Percentiles rank a stretch among this genome's conserved stretches.
These are phyloP conservation scores for Debaryomyces tyrocola DNA, from an alignment of 805 yeast genomes.

Conservation along the genomic window DNA sequence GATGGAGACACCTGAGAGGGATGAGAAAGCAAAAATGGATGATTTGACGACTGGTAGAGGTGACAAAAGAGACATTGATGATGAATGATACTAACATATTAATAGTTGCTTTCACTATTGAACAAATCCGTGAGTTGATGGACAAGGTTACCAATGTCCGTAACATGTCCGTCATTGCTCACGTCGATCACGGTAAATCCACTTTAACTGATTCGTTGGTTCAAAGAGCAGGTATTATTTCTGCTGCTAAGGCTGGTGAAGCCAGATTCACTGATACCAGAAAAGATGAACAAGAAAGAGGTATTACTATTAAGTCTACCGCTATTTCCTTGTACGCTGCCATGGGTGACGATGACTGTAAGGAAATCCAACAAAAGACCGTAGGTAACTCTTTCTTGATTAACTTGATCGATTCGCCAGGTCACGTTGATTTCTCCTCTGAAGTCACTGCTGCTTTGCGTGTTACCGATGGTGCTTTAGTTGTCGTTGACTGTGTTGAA, in stretches of 20 bases:
- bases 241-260: slow-evolving; percentile 99
- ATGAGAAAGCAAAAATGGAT: background rate
- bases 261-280: slow-evolving; percentile 99
- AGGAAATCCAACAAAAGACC: slow-evolving; percentile 89
- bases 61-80: background rate
- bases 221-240: slow-evolving; percentile 98
- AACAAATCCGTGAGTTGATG: slow-evolving; percentile 97
- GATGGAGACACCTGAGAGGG: background rate
- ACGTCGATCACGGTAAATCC: slow-evolving; percentile 99
- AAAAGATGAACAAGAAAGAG: slow-evolving; percentile 99
- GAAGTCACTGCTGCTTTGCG: slow-evolving; percentile 99
- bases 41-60: background rate
- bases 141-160: slow-evolving; percentile 99
- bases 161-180: slow-evolving; percentile 99
- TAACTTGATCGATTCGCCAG: slow-evolving; percentile 99
- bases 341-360: slow-evolving; percentile 80
- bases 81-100: slow-evolving; percentile 25
- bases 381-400: slow-evolving; percentile 93
- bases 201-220: slow-evolving; percentile 99
- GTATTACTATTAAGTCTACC: slow-evolving; percentile 98
- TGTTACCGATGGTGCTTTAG: slow-evolving; percentile 99
- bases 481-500: slow-evolving; percentile 98
- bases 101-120: slow-evolving; percentile 52
- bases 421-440: slow-evolving; percentile 99
- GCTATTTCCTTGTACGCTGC: slow-evolving; percentile 95